phyloP scores from a whole-genome alignment of 768 basidiomycete genomes.

The Pulveroboletus sp. region DNA sequence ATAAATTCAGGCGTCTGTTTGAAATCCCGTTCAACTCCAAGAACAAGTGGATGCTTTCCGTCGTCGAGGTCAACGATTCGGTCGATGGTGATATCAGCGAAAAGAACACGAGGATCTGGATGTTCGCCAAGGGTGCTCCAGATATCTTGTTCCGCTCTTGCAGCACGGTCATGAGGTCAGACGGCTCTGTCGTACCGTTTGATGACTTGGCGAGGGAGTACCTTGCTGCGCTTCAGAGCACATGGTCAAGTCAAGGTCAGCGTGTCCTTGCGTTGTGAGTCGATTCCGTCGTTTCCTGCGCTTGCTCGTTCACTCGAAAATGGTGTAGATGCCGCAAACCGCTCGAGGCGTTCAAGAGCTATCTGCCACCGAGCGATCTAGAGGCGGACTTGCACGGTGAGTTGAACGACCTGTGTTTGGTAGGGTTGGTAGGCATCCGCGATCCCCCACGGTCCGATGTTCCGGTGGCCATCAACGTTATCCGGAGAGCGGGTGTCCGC shows the following conservation, averaged over 20 bases:
- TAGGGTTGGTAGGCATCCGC: constrained; percentile 50
- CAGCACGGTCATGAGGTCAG: constrained; percentile 27
- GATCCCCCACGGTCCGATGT: constrained; percentile 53
- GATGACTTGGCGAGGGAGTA: constrained; percentile 17
- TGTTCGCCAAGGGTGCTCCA: constrained; percentile 57
- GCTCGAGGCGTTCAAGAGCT: constrained; percentile 23
- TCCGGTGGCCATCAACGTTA: constrained; percentile 41
- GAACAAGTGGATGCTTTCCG: constrained; percentile 57
- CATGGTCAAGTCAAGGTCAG: constrained; percentile 46
- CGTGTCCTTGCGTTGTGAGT: constrained; percentile 46
- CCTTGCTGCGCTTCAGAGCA: constrained; percentile 30
- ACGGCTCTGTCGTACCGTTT: constrained; percentile 33
- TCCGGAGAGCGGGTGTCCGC: constrained; percentile 46
- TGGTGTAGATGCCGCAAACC: constrained; percentile 27
- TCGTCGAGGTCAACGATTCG: constrained; percentile 26
- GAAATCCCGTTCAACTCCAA: constrained; percentile 45
- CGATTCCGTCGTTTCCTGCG: background rate
- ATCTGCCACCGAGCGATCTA: constrained; percentile 26
- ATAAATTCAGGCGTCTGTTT: constrained; percentile 25
- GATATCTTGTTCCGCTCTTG: constrained; percentile 47
- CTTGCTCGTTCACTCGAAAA: background rate
- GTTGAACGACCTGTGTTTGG: constrained; percentile 38
- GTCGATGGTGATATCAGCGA: constrained; percentile 6
- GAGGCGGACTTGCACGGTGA: constrained; percentile 38
- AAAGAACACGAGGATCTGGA: constrained; percentile 19